Conservation (phyloP, 2,329 filamentous ascomycete genomes). For the Nemania diffusa region DNA sequence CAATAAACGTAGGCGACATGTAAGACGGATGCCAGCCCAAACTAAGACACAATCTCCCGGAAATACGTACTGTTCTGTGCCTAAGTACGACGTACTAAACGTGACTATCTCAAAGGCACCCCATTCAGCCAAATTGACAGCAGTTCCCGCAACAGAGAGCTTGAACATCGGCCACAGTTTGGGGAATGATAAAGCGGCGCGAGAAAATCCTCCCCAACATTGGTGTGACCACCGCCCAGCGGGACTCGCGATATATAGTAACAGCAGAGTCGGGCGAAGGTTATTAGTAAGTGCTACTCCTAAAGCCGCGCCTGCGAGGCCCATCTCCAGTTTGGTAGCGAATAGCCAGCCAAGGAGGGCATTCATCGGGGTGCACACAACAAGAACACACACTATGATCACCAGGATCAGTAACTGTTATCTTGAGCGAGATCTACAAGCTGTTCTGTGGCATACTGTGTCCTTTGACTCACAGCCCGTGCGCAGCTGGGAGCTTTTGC, state of each 20-base stretch:
- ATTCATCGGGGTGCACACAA: constrained; percentile 60
- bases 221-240: constrained; percentile 52
- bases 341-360: constrained; percentile 61
- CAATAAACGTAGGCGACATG: too few relatives aligned
- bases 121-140: constrained; percentile 57
- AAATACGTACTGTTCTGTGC: constrained; percentile 50
- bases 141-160: constrained; percentile 53
- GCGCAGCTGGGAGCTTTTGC: background rate
- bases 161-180: constrained; percentile 56
- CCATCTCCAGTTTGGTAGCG: constrained; percentile 55
- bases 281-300: constrained; percentile 61
- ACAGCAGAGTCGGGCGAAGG: constrained; percentile 59
- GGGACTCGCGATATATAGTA: constrained; percentile 57
- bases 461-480: background rate
- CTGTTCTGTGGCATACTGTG: background rate
- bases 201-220: constrained; percentile 59
- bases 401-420: background rate
- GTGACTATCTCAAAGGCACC: constrained; percentile 57
- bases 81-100: constrained; percentile 57
- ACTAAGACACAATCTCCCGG: background rate
- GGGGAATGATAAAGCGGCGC: constrained; percentile 44
- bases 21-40: too few relatives aligned
- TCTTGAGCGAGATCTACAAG: background rate
- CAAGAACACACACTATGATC: constrained; percentile 53
- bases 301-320: constrained; percentile 62